These are phyloP conservation scores for Cladosporium cucumerinum DNA, from an alignment of 2,329 filamentous ascomycete genomes.

Conservation along the genomic window DNA sequence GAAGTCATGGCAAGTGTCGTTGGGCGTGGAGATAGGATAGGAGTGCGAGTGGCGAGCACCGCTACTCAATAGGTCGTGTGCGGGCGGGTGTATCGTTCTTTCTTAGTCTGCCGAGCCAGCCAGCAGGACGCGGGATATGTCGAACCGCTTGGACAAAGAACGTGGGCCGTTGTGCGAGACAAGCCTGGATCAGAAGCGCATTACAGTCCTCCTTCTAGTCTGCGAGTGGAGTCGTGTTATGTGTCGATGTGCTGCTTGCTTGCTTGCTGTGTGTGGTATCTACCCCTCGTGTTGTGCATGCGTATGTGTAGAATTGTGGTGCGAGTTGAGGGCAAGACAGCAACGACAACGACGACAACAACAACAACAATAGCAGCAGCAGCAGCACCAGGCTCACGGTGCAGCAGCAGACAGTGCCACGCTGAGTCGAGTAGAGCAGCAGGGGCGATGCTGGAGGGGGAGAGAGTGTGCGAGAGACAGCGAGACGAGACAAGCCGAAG, in stretches of 20 bases:
- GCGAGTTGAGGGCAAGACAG: not conserved
- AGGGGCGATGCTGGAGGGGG: slow-evolving; percentile 1
- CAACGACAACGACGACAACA: not conserved
- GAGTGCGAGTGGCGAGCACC: slow-evolving; percentile 1
- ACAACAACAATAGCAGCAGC: no score
- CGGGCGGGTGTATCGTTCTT: slow-evolving; percentile 3
- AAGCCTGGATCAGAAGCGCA: slow-evolving; percentile 6
- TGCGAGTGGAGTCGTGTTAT: not conserved
- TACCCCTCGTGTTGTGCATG: not conserved
- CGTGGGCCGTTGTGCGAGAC: slow-evolving; percentile 1
- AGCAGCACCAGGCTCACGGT: slow-evolving; percentile 6
- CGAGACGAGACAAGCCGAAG: not conserved
- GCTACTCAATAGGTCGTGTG: slow-evolving; percentile 9
- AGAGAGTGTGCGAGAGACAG: not conserved
- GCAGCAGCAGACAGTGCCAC: slow-evolving; percentile 5
- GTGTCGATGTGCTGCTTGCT: not conserved
- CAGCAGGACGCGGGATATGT: not conserved
- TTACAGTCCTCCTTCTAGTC: not conserved
- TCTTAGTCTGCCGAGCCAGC: slow-evolving; percentile 12
- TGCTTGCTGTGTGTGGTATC: not conserved
- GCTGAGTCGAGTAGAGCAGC: not conserved
- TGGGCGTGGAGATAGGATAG: not conserved
- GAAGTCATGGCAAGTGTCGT: slow-evolving; percentile 61
- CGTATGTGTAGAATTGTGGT: not conserved
- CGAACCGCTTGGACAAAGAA: slow-evolving; percentile 9